Conservation (phyloP, 768 basidiomycete species). For the Lactarius psammicola region DNA sequence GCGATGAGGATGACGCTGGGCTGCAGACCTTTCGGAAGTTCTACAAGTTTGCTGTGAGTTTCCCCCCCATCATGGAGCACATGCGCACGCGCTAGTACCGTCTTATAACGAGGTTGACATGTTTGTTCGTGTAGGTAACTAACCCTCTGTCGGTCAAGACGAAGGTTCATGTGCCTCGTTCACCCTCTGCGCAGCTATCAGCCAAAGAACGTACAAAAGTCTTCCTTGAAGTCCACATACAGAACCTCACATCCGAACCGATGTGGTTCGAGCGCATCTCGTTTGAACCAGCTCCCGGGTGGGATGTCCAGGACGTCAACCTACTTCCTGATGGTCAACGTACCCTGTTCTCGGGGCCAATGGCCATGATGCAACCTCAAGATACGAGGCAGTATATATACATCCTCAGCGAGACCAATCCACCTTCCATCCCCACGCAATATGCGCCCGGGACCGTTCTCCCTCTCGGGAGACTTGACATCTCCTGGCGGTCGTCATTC, state of each 20-base stretch:
- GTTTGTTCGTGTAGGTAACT: constrained; percentile 61
- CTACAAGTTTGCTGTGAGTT: constrained; percentile 84
- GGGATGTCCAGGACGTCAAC: constrained; percentile 60
- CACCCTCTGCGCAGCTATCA: constrained; percentile 68
- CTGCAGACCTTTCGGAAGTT: constrained; percentile 81
- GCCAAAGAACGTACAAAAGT: constrained; percentile 70
- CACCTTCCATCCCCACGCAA: constrained; percentile 45
- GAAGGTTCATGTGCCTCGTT: constrained; percentile 77
- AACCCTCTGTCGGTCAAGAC: constrained; percentile 95
- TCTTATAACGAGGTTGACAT: background rate
- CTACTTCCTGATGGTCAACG: constrained; percentile 33
- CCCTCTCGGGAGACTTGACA: constrained; percentile 83
- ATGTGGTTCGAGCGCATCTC: constrained; percentile 80
- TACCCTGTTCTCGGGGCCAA: constrained; percentile 57
- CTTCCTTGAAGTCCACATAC: constrained; percentile 90
- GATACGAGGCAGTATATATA: constrained; percentile 88
- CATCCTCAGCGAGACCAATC: constrained; percentile 56
- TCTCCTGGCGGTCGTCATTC: constrained; percentile 82
- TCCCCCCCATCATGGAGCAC: too few species aligned
- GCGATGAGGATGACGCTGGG: constrained; percentile 44
- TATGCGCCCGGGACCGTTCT: constrained; percentile 69
- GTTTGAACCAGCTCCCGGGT: constrained; percentile 69
- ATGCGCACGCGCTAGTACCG: background rate
- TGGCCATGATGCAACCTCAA: constrained; percentile 76
- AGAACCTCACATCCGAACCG: constrained; percentile 76